Conservation (phyloP, 2,329 filamentous ascomycete species). For the Microthyrium microscopicum region DNA sequence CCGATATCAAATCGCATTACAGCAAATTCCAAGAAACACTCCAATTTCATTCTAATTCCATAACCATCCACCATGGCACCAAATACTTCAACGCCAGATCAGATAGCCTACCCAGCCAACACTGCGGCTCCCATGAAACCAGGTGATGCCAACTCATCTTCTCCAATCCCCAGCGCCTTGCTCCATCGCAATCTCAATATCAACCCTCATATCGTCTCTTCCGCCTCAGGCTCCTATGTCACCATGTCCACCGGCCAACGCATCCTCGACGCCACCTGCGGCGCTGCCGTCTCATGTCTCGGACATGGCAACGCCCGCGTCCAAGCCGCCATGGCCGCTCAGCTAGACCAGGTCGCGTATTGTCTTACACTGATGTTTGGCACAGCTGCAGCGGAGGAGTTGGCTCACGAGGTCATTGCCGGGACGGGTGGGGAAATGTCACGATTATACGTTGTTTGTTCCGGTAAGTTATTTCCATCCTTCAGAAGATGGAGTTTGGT, state of each 20-base stretch:
- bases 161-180: no score
- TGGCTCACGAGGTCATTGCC: slow-evolving; percentile 32
- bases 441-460: slow-evolving; percentile 39
- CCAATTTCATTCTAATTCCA: no score
- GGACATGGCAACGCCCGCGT: slow-evolving; percentile 51
- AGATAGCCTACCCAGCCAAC: slow-evolving; percentile 3
- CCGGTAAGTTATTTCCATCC: slow-evolving; percentile 25
- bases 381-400: slow-evolving; percentile 34
- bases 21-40: no score
- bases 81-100: not conserved
- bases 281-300: slow-evolving; percentile 55
- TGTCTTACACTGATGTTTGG: slow-evolving; percentile 43
- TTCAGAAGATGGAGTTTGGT: not conserved
- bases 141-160: no score
- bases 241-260: slow-evolving; percentile 36
- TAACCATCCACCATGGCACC: not conserved
- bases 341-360: slow-evolving; percentile 43
- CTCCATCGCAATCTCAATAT: slow-evolving; percentile 35
- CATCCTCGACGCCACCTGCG: slow-evolving; percentile 57
- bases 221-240: slow-evolving; percentile 35
- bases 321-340: slow-evolving; percentile 38
- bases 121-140: no score
- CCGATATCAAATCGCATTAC: no score
- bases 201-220: slow-evolving; percentile 29
- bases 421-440: slow-evolving; percentile 36